phyloP scores from a whole-genome alignment of 1,284 basidiomycete genomes.

The Pulveroboletus sp. region DNA sequence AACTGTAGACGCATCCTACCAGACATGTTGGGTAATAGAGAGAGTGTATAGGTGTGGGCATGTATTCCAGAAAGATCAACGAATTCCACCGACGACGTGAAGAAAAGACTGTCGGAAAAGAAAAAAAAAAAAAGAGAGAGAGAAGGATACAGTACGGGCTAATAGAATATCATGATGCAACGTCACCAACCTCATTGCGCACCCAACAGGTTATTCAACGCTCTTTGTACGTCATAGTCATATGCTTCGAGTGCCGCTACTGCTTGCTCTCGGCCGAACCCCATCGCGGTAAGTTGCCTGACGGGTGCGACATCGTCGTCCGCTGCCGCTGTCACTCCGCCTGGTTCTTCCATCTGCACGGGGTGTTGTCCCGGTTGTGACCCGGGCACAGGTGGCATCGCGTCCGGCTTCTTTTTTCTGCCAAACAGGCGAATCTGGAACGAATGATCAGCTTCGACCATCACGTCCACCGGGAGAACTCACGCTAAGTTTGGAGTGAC shows the following conservation, averaged over 20 bases:
- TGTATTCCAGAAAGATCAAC: slow-evolving; percentile 24
- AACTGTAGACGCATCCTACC: not conserved
- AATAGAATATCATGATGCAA: slow-evolving; percentile 15
- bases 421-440: slow-evolving; percentile 72
- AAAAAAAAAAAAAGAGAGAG: not conserved
- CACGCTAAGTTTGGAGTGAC: slow-evolving; percentile 73
- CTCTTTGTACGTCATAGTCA: slow-evolving; percentile 70
- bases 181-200: slow-evolving; percentile 8
- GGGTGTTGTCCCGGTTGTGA: slow-evolving; percentile 40
- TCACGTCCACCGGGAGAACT: slow-evolving; percentile 30
- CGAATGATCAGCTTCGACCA: slow-evolving; percentile 2
- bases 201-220: slow-evolving; percentile 67
- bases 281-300: slow-evolving; percentile 77
- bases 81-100: slow-evolving; percentile 10
- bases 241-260: slow-evolving; percentile 72
- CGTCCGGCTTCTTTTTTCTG: slow-evolving; percentile 65
- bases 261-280: slow-evolving; percentile 77
- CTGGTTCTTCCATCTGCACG: slow-evolving; percentile 46
- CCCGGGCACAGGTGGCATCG: slow-evolving; percentile 43
- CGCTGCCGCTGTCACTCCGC: slow-evolving; percentile 45
- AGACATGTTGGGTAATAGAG: slow-evolving; percentile 6
- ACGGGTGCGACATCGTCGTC: slow-evolving; percentile 77
- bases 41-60: slow-evolving; percentile 28
- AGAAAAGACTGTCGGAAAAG: slow-evolving; percentile 6
- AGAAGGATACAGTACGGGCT: slow-evolving; percentile 17